Evolutionary conservation across 352 stramenopile species (phyloP).

Genomic region (Detonula confervacea): DNA sequence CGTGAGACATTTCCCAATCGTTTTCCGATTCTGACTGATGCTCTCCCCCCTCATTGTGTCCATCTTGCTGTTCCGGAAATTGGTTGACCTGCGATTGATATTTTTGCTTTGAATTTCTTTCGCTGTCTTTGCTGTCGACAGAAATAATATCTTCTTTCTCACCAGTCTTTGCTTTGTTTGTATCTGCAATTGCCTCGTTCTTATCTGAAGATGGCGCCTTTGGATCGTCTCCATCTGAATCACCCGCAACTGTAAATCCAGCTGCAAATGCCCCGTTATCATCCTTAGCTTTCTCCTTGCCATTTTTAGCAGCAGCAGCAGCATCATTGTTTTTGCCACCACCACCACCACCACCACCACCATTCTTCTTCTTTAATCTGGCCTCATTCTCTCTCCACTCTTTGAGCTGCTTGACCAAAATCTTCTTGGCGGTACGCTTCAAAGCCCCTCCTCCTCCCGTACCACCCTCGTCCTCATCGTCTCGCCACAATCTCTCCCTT

Average conservation of each 20-base stretch:
- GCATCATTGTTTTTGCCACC: slow-evolving; percentile 12
- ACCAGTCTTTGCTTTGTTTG: neutral
- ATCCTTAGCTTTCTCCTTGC: slow-evolving; percentile 1
- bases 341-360: no score
- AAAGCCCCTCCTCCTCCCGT: slow-evolving; percentile 85
- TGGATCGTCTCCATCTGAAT: slow-evolving; percentile 26
- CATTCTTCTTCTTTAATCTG: slow-evolving; percentile 29
- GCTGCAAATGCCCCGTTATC: slow-evolving; percentile 55
- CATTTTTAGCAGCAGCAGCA: neutral
- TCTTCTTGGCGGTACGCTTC: slow-evolving; percentile 91
- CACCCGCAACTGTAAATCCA: slow-evolving; percentile 60
- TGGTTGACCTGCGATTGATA: neutral
- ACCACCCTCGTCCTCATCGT: slow-evolving; percentile 37
- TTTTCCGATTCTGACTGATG: slow-evolving; percentile 48
- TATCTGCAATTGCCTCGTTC: neutral
- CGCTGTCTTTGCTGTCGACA: slow-evolving; percentile 35
- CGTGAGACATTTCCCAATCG: slow-evolving; percentile 59
- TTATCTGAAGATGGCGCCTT: neutral
- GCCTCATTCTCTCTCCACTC: slow-evolving; percentile 52
- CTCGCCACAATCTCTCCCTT: slow-evolving; percentile 64
- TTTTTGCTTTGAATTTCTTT: slow-evolving; percentile 9
- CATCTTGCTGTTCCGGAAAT: slow-evolving; percentile 12
- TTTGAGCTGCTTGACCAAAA: slow-evolving; percentile 94
- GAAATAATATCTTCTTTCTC: slow-evolving; percentile 48
- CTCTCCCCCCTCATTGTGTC: slow-evolving; percentile 17